A percentile compares a stretch with the other conserved stretches of the same genome.
Conservation (phyloP, 2,329 filamentous ascomycete genomes). For the Hypoxylon sp. region DNA sequence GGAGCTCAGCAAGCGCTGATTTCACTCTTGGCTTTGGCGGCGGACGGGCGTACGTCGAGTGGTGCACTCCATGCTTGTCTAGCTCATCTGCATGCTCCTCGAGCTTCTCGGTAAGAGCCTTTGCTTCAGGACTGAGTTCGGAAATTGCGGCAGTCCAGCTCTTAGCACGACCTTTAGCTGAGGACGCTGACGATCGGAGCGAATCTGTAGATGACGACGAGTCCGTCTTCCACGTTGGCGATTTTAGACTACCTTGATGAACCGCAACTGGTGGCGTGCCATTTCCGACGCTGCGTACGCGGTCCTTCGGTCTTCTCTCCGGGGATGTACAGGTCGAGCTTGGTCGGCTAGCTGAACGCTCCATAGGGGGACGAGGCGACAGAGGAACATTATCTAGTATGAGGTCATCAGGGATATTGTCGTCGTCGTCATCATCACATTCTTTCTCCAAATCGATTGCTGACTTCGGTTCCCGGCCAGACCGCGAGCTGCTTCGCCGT, state of each 20-base stretch:
- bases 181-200: constrained; percentile 55
- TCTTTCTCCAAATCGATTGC: constrained; percentile 80
- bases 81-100: constrained; percentile 80
- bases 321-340: constrained; percentile 69
- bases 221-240: constrained; percentile 68
- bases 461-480: constrained; percentile 74
- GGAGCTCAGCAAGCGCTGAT: constrained; percentile 77
- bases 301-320: constrained; percentile 65
- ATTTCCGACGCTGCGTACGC: constrained; percentile 71
- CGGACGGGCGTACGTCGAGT: constrained; percentile 46
- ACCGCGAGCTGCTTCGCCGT: constrained; percentile 80
- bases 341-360: constrained; percentile 68
- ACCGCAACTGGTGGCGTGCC: constrained; percentile 73
- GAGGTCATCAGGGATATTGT: constrained; percentile 83
- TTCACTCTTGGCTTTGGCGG: constrained; percentile 69
- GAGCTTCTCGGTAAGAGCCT: constrained; percentile 82
- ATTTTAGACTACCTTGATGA: constrained; percentile 72
- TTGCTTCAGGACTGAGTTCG: constrained; percentile 79
- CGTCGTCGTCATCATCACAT: constrained; percentile 81
- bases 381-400: constrained; percentile 87
- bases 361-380: constrained; percentile 75
- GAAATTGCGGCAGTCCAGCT: constrained; percentile 82
- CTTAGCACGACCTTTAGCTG: constrained; percentile 71
- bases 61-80: constrained; percentile 62
- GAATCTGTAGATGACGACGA: constrained; percentile 56